Evolutionary conservation across 2,329 filamentous ascomycete genomes (phyloP).

Genomic region (Paraconiothyrium sp.): DNA sequence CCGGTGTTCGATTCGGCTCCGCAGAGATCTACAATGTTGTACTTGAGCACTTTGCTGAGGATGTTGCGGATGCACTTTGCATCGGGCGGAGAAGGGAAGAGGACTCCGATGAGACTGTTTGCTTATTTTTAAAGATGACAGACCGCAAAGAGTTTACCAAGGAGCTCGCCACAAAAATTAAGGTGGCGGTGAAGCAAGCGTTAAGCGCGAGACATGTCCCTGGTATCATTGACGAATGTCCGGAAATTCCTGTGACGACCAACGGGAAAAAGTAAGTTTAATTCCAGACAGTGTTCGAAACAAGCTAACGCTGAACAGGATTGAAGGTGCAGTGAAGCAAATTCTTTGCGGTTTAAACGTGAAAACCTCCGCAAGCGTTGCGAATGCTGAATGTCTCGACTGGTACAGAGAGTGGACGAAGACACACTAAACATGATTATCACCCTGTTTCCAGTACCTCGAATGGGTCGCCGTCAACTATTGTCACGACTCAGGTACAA

Average conservation of each 20-base stretch:
- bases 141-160: constrained; percentile 65
- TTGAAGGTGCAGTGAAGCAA: constrained; percentile 96
- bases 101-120: constrained; percentile 85
- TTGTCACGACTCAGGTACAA: background rate
- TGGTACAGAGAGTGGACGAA: constrained; percentile 82
- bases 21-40: constrained; percentile 98
- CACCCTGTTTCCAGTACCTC: background rate
- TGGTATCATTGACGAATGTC: constrained; percentile 80
- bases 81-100: constrained; percentile 76
- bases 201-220: constrained; percentile 91
- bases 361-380: constrained; percentile 91
- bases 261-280: constrained; percentile 90
- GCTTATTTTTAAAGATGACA: constrained; percentile 85
- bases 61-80: constrained; percentile 87
- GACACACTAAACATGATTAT: constrained; percentile 29
- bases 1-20: constrained; percentile 89
- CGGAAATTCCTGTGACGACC: constrained; percentile 87
- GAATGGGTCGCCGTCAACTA: background rate
- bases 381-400: constrained; percentile 85
- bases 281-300: background rate
- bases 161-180: constrained; percentile 71
- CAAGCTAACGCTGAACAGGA: constrained; percentile 59
- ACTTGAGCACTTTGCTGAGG: constrained; percentile 78
- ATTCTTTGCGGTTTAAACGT: constrained; percentile 88
- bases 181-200: constrained; percentile 74